Percentiles rank a stretch among this genome's conserved stretches.
phyloP scores from a whole-genome alignment of 768 basidiomycete genomes.

The Lactarius sanguifluus region DNA sequence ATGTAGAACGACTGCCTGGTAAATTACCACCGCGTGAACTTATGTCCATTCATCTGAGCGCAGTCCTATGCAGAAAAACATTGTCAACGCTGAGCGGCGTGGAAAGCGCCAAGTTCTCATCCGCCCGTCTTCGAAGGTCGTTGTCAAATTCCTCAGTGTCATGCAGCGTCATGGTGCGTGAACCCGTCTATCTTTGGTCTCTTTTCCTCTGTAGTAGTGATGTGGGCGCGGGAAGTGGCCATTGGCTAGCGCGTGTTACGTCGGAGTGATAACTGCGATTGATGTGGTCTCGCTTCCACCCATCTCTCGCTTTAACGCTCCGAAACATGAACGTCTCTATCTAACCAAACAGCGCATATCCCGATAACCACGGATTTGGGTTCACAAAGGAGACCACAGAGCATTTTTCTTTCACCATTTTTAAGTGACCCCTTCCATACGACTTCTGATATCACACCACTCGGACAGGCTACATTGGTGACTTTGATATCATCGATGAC shows the following conservation, averaged over 20 bases:
- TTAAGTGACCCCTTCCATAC: not conserved
- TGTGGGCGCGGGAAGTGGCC: not conserved
- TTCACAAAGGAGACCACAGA: conserved; percentile 60
- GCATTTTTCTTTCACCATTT: conserved; percentile 17
- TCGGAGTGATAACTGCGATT: conserved; percentile 88
- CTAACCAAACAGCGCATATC: conserved; percentile 59
- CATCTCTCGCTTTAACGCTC: conserved; percentile 82
- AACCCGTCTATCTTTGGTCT: not conserved
- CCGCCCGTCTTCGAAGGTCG: conserved; percentile 96
- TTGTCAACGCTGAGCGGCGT: conserved; percentile 98
- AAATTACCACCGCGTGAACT: conserved; percentile 27
- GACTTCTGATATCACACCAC: conserved; percentile 3
- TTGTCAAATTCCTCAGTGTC: conserved; percentile 95
- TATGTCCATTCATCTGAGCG: conserved; percentile 10
- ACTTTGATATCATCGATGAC: conserved; percentile 98
- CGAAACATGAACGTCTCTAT: conserved; percentile 62
- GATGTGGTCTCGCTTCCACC: conserved; percentile 59
- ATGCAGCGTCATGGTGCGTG: conserved; percentile 97
- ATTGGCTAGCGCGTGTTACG: conserved; percentile 19
- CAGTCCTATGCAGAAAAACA: conserved; percentile 76
- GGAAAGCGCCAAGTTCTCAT: conserved; percentile 99
- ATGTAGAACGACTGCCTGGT: conserved; percentile 61
- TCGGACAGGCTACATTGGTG: conserved; percentile 87
- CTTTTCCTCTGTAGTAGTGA: conserved; percentile 1
- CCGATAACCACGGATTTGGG: conserved; percentile 41